These are phyloP conservation scores for Colletotrichum graminicola DNA, from an alignment of 2,329 filamentous ascomycete species.

Conservation along the genomic window DNA sequence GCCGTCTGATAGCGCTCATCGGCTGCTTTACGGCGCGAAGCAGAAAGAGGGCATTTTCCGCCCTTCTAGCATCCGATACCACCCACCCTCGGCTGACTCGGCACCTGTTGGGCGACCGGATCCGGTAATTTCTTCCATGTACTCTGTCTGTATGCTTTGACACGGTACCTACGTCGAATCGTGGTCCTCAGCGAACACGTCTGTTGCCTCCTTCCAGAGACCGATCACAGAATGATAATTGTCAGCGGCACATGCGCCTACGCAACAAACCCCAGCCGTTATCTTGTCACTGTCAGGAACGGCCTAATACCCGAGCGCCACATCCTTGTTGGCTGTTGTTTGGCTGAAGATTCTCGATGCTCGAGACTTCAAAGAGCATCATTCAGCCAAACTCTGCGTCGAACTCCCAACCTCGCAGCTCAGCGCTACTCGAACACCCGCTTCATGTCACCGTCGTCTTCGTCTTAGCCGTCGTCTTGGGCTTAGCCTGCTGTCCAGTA, in stretches of 20 bases:
- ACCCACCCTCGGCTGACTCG: slow-evolving; percentile 24
- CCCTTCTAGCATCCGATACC: slow-evolving; percentile 13
- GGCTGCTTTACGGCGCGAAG: slow-evolving; percentile 21
- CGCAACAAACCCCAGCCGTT: slow-evolving; percentile 11
- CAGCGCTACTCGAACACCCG: not conserved
- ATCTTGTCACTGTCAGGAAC: slow-evolving; percentile 30
- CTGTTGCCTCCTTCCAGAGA: not conserved
- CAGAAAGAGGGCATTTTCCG: slow-evolving; percentile 16
- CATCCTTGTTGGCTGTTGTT: slow-evolving; percentile 22
- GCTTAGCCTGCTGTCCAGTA: slow-evolving; percentile 10
- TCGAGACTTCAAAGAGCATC: not conserved
- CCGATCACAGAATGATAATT: not conserved
- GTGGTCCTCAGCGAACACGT: not conserved
- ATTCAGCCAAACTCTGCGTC: not conserved
- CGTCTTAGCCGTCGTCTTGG: not conserved
- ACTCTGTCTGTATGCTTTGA: not conserved
- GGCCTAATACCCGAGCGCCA: slow-evolving; percentile 25
- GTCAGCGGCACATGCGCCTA: slow-evolving; percentile 8
- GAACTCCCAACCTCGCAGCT: slow-evolving; percentile 1
- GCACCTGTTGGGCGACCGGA: slow-evolving; percentile 1
- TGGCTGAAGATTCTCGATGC: slow-evolving; percentile 19
- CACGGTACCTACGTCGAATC: not conserved
- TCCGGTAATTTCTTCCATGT: not conserved
- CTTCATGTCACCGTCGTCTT: not conserved
- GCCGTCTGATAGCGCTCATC: slow-evolving; percentile 20